A percentile compares a stretch with the other conserved stretches of the same genome.
Conservation (phyloP, 192 early-diverging fungal species). For the Geosiphon pyriformis region DNA sequence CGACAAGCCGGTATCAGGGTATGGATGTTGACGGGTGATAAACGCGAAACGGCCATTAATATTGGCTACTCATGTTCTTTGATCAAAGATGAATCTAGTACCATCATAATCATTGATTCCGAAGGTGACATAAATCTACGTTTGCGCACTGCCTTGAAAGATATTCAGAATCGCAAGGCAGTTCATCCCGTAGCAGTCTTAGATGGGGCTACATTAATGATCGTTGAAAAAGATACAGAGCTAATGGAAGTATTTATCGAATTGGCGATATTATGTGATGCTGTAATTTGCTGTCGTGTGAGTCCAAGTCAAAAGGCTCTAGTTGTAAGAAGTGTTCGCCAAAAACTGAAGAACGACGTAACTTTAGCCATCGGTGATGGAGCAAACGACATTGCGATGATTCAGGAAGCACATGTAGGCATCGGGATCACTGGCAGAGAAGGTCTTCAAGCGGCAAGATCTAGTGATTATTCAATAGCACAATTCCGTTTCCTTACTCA, state of each 20-base stretch:
- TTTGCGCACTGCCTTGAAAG: constrained; percentile 33
- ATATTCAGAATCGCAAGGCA: constrained; percentile 34
- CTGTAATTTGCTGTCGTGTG: constrained; percentile 88
- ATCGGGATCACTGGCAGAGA: constrained; percentile 89
- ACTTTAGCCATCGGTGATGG: constrained; percentile 89
- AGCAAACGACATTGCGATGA: constrained; percentile 95
- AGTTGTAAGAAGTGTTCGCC: constrained; percentile 68
- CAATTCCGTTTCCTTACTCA: constrained; percentile 82
- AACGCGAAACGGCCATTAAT: constrained; percentile 88
- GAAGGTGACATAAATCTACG: constrained; percentile 33
- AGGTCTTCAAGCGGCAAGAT: constrained; percentile 78
- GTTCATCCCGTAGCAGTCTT: constrained; percentile 43
- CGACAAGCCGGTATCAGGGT: constrained; percentile 73
- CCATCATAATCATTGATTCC: constrained; percentile 41
- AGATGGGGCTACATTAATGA: constrained; percentile 36
- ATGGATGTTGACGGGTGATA: constrained; percentile 93
- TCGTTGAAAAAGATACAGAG: constrained; percentile 44
- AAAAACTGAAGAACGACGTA: constrained; percentile 39
- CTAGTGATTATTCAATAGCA: constrained; percentile 86
- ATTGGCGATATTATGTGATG: constrained; percentile 66
- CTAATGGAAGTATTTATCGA: constrained; percentile 62
- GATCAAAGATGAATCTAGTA: constrained; percentile 44
- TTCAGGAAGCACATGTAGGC: constrained; percentile 88
- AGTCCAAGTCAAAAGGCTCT: constrained; percentile 87
- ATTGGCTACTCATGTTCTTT: constrained; percentile 78